These are phyloP conservation scores for Neurospora sp. DNA, from an alignment of 495 filamentous ascomycete species.

Conservation along the genomic window DNA sequence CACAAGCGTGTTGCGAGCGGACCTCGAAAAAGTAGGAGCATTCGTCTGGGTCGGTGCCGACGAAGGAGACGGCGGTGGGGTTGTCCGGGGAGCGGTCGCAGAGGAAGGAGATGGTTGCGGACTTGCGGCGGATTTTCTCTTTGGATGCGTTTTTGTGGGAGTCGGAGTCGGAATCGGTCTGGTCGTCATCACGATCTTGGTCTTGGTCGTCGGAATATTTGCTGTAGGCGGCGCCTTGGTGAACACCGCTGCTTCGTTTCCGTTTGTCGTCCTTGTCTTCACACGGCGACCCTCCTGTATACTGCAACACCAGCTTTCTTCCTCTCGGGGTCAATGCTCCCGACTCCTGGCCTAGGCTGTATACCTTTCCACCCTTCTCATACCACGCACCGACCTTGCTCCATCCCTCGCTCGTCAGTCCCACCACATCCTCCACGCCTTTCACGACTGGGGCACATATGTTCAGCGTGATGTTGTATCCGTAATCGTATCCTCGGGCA, in stretches of 20 bases:
- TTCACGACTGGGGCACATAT: conserved; percentile 85
- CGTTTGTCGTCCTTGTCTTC: conserved; percentile 22
- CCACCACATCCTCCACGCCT: conserved; percentile 57
- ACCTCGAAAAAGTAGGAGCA: conserved; percentile 97
- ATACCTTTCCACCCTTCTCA: conserved; percentile 56
- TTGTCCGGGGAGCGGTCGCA: conserved; percentile 67
- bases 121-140: conserved; percentile 54
- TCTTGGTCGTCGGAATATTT: conserved; percentile 30
- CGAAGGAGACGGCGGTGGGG: conserved; percentile 62
- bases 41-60: conserved; percentile 71
- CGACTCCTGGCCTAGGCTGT: conserved; percentile 71
- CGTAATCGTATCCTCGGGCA: conserved; percentile 75
- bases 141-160: conserved; percentile 8
- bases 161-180: neutral
- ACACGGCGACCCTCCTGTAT: conserved; percentile 82
- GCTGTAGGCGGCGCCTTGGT: conserved; percentile 26
- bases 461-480: conserved; percentile 88
- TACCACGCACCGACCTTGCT: conserved; percentile 91
- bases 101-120: conserved; percentile 82
- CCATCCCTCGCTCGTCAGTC: conserved; percentile 53
- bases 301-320: conserved; percentile 84
- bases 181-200: conserved; percentile 7
- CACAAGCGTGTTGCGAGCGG: conserved; percentile 79
- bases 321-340: conserved; percentile 65
- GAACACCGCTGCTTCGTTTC: conserved; percentile 16